Percentiles rank a stretch among this genome's conserved stretches.
phyloP scores from a whole-genome alignment of 352 stramenopile genomes.

The Globisporangium takayamanum region DNA sequence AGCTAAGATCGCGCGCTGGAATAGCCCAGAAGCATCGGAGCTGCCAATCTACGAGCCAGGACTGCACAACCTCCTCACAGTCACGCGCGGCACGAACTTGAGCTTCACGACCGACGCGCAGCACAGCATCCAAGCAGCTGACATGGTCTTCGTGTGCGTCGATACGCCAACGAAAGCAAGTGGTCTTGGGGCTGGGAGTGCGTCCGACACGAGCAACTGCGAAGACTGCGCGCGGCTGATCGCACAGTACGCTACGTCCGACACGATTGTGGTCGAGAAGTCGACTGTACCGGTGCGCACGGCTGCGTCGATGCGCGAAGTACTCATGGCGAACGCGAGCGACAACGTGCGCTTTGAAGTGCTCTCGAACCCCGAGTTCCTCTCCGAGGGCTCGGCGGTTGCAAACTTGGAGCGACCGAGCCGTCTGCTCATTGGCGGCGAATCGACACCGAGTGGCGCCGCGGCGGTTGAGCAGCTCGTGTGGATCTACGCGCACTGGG shows the following conservation, averaged over 20 bases:
- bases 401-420: slow-evolving; percentile 92
- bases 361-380: slow-evolving; percentile 99
- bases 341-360: slow-evolving; percentile 95
- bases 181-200: slow-evolving; percentile 95
- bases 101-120: slow-evolving; percentile 99
- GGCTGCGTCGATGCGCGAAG: slow-evolving; percentile 93
- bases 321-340: slow-evolving; percentile 91
- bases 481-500: slow-evolving; percentile 97
- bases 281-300: slow-evolving; percentile 99
- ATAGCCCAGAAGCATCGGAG: slow-evolving; percentile 67
- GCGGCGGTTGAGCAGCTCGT: slow-evolving; percentile 90
- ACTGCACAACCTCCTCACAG: slow-evolving; percentile 92
- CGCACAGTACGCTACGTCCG: slow-evolving; percentile 87
- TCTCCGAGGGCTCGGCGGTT: slow-evolving; percentile 98
- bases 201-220: slow-evolving; percentile 99
- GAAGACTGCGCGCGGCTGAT: slow-evolving; percentile 98
- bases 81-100: slow-evolving; percentile 92
- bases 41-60: slow-evolving; percentile 99
- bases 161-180: slow-evolving; percentile 98
- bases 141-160: slow-evolving; percentile 99
- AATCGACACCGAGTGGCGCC: slow-evolving; percentile 88
- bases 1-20: slow-evolving; percentile 98
- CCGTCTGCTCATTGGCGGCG: slow-evolving; percentile 97
- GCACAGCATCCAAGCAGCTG: slow-evolving; percentile 93
- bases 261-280: slow-evolving; percentile 99